Percentiles rank a stretch among this genome's conserved stretches.
These are phyloP conservation scores for Eimeria necatrix DNA, from an alignment of 169 alveolate species.

Conservation along the genomic window DNA sequence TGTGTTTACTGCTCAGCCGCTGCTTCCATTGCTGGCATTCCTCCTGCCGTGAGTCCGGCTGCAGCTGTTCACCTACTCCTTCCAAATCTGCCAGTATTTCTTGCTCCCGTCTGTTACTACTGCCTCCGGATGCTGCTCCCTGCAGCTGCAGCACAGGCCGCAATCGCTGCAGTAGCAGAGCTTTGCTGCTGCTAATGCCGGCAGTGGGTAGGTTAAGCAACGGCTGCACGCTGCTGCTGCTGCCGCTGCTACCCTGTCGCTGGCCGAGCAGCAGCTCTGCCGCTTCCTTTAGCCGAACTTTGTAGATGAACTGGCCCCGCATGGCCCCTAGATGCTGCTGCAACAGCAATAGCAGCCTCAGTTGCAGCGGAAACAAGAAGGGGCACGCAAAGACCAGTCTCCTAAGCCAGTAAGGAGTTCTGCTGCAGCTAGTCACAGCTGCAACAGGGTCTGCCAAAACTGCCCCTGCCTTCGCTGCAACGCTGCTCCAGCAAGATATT, in stretches of 20 bases:
- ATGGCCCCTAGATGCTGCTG: conserved; percentile 69
- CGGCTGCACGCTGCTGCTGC: conserved; percentile 39
- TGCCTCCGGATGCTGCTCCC: conserved; percentile 69
- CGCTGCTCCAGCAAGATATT: conserved; percentile 65
- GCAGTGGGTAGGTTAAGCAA: conserved; percentile 29
- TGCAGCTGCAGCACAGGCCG: conserved; percentile 56
- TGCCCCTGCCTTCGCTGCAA: conserved; percentile 50
- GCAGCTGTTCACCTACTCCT: conserved; percentile 38
- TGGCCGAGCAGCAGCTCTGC: conserved; percentile 54
- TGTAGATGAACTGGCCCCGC: conserved; percentile 55
- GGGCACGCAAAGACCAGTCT: conserved; percentile 68
- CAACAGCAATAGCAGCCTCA: conserved; percentile 71
- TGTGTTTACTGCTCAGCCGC: neutral
- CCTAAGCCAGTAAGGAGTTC: conserved; percentile 72
- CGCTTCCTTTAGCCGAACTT: conserved; percentile 62
- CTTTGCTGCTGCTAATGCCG: conserved; percentile 53
- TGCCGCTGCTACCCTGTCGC: conserved; percentile 46
- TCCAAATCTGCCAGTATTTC: conserved; percentile 75
- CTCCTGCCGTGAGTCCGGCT: neutral
- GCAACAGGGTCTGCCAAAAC: conserved; percentile 76
- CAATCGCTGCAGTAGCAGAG: conserved; percentile 54
- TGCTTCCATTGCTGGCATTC: neutral
- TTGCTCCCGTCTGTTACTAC: conserved; percentile 69
- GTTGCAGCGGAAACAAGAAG: conserved; percentile 73
- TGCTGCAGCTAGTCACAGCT: conserved; percentile 52